A percentile compares a stretch with the other conserved stretches of the same genome.
phyloP scores from a whole-genome alignment of 2,329 filamentous ascomycete species.

The Diaporthe vexans region DNA sequence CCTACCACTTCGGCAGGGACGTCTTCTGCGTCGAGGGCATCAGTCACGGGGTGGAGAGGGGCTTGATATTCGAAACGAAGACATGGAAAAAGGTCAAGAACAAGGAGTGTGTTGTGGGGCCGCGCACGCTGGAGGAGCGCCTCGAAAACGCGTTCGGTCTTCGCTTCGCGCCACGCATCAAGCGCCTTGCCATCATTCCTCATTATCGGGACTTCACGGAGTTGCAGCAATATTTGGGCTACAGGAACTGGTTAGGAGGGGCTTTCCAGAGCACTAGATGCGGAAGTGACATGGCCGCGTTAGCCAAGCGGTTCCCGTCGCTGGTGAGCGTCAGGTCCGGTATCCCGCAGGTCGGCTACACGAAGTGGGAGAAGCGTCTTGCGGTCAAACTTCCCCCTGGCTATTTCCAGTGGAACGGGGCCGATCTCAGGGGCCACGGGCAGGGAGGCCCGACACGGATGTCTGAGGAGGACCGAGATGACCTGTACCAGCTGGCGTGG shows the following conservation, averaged over 20 bases:
- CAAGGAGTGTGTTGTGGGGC: too few species aligned
- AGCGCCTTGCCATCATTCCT: background rate
- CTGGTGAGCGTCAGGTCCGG: background rate
- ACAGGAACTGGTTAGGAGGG: too few species aligned
- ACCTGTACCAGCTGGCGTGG: background rate
- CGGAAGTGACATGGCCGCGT: background rate
- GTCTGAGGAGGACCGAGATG: background rate
- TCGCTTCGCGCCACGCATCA: background rate
- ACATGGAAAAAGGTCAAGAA: too few species aligned
- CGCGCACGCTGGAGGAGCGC: background rate
- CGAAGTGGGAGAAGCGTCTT: too few species aligned
- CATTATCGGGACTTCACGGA: background rate
- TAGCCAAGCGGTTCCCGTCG: background rate
- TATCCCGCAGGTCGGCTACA: background rate
- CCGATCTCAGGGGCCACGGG: background rate
- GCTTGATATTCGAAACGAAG: too few species aligned
- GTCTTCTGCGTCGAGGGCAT: conserved; percentile 1
- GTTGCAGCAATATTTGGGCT: too few species aligned
- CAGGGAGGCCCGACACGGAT: background rate
- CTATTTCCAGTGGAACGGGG: background rate
- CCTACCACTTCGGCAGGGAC: background rate
- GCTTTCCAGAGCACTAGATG: too few species aligned
- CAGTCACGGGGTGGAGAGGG: background rate
- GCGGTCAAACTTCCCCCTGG: too few species aligned
- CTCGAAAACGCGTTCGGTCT: background rate